Conservation (phyloP, 495 filamentous ascomycete species). For the Baudoinia panamericana region DNA sequence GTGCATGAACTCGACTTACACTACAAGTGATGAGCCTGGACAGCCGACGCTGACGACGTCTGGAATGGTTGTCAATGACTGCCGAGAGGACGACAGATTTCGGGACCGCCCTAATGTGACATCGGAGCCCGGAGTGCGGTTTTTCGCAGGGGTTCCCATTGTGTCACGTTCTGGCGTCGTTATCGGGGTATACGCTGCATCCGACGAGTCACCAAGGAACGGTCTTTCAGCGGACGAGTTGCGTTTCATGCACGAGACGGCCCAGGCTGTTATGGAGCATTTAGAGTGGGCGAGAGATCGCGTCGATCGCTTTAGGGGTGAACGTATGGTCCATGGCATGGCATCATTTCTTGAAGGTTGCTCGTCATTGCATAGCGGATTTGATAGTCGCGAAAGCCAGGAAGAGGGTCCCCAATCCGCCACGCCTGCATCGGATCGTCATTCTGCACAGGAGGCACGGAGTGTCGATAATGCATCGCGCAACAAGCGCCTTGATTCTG, state of each 20-base stretch:
- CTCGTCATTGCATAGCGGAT: not conserved
- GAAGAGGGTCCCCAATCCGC: too few species aligned
- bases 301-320: slow-evolving; percentile 7
- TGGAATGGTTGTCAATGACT: slow-evolving; percentile 26
- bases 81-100: slow-evolving; percentile 29
- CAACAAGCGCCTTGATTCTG: too few species aligned
- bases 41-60: not conserved
- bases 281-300: slow-evolving; percentile 28
- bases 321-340: slow-evolving; percentile 5
- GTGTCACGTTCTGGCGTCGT: slow-evolving; percentile 2
- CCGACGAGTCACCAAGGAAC: slow-evolving; percentile 15
- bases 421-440: too few species aligned
- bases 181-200: slow-evolving; percentile 15
- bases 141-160: slow-evolving; percentile 20
- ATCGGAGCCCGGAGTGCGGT: slow-evolving; percentile 8
- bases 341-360: slow-evolving; percentile 8
- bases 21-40: slow-evolving; percentile 15
- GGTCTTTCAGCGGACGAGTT: slow-evolving; percentile 25
- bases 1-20: slow-evolving; percentile 18
- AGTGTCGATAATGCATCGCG: too few species aligned
- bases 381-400: not conserved
- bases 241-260: slow-evolving; percentile 32
- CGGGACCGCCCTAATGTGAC: slow-evolving; percentile 21
- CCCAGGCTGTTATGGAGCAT: slow-evolving; percentile 34
- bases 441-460: too few species aligned